Evolutionary conservation across 768 basidiomycete genomes (phyloP), one percentile per base, ranked within the genome.

Genomic region (Megacollybia marginata): DNA sequence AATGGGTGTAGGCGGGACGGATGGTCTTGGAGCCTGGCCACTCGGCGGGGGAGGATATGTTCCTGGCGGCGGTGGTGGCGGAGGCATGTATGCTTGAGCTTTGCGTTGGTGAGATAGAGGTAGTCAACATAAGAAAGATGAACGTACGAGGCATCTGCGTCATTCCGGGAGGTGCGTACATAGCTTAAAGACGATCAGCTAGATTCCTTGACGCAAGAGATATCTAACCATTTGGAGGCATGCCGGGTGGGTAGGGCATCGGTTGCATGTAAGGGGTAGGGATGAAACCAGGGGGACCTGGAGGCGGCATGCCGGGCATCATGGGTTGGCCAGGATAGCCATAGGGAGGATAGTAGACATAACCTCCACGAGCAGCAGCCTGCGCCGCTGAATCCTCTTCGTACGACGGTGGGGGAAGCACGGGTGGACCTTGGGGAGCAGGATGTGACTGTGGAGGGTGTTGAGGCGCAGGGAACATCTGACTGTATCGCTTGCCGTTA

Each of bases 1-100:
- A n/a, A 92, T 88, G 2, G 91, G 90, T 9, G 89, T 91, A 9
- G 90, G 88, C n/a, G 90, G 90, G 85, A 92, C 89, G 13, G 89
- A 90, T 20, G 86, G 89, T 53, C 89, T 79, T 15, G 83, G 88
- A 35, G 78, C 87, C 5, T 44, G 15, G 32, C 85, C 85, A 57
- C 87, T 89, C 19, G 89, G 86, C 45, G 83, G 85, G 3, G 82
- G 79, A 13, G 85, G 86, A 57, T 88, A 89, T 52, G 83, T 73
- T 48, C 85, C 85, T 47, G 85, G 85, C 5, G 83, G 87, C 23
- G 83, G 81, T 18, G 70, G 85, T 5, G 83, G 87, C 28, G 83
- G 81, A 18, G 70, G 82, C 87, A 92, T 90, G 62, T 91, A 92
- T 44, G 75, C 78, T 78, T 82, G 80, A 16, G 84, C 82, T 28